Percentiles rank a stretch among this genome's conserved stretches.
Conservation (phyloP, 331 rosid species). For the Erythrophleum ivorense region DNA sequence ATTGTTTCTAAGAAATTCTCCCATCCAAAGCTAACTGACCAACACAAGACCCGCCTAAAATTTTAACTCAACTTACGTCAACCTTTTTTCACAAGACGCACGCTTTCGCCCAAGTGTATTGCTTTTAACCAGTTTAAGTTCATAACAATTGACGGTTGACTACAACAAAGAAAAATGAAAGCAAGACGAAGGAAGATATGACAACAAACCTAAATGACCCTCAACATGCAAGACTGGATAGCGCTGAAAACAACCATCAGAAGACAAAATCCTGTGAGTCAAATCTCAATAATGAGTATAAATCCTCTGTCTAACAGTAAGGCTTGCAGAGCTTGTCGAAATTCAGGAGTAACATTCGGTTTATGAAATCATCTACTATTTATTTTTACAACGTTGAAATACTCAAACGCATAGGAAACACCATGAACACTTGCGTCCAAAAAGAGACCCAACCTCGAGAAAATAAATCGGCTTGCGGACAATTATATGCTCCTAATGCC, state of each 20-base stretch:
- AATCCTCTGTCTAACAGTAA: conserved; percentile 16
- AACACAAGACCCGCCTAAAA: too few species aligned
- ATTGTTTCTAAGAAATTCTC: too few species aligned
- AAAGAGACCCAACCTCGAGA: conserved; percentile 47
- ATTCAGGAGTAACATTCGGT: conserved; percentile 40
- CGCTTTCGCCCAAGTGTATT: background rate
- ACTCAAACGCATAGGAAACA: conserved; percentile 43
- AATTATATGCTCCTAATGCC: conserved; percentile 49
- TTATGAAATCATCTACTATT: conserved; percentile 45
- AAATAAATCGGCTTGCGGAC: conserved; percentile 40
- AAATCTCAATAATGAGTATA: conserved; percentile 41
- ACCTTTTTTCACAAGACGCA: background rate
- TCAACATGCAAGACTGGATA: background rate
- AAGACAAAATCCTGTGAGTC: conserved; percentile 30
- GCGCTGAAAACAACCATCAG: conserved; percentile 10
- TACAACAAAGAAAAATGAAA: background rate
- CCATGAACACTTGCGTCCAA: conserved; percentile 52
- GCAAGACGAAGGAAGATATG: background rate
- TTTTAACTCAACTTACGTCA: background rate
- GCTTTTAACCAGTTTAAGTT: background rate
- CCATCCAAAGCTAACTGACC: too few species aligned
- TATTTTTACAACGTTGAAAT: conserved; percentile 62
- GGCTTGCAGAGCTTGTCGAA: conserved; percentile 34
- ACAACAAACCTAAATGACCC: background rate
- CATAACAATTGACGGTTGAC: background rate